Evolutionary conservation across 2,329 filamentous ascomycete genomes (phyloP).

Genomic region (Verticillium zaregamsianum): DNA sequence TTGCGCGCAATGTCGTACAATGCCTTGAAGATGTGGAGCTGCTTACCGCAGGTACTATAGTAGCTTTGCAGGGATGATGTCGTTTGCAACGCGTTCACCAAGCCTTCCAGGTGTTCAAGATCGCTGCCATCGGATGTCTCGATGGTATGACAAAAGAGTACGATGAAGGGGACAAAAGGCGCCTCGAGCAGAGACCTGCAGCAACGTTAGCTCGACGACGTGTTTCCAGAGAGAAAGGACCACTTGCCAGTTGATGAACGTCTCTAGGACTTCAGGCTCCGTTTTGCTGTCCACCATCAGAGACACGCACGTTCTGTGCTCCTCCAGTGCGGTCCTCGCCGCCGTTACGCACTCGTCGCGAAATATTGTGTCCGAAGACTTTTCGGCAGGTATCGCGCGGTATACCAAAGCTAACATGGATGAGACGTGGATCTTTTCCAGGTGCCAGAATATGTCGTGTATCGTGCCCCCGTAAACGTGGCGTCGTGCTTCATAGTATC

Average conservation of each 20-base stretch:
- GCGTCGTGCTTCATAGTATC: constrained; percentile 1
- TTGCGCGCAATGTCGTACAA: constrained; percentile 16
- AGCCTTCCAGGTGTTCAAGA: constrained; percentile 20
- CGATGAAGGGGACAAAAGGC: constrained; percentile 20
- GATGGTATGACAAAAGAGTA: constrained; percentile 21
- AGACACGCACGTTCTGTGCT: constrained; percentile 14
- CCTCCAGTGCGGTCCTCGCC: constrained; percentile 15
- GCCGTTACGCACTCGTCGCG: constrained; percentile 18
- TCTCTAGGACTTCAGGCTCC: constrained; percentile 5
- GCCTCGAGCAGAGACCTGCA: constrained; percentile 14
- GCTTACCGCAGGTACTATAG: constrained; percentile 5
- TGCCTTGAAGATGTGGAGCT: constrained; percentile 15
- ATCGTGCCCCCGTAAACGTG: background rate
- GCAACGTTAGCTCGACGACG: background rate
- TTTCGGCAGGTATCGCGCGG: constrained; percentile 15
- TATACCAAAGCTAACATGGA: constrained; percentile 20
- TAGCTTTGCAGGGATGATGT: constrained; percentile 5
- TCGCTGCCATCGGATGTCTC: constrained; percentile 35
- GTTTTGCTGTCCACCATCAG: background rate
- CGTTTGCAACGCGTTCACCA: constrained; percentile 9
- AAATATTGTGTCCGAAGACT: constrained; percentile 7
- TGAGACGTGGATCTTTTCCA: constrained; percentile 14
- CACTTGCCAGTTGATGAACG: constrained; percentile 12
- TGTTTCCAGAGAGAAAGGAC: too few relatives aligned
- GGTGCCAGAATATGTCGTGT: constrained; percentile 11